These are phyloP conservation scores for Curvularia sp. DNA, from an alignment of 2,329 filamentous ascomycete species.

Conservation along the genomic window DNA sequence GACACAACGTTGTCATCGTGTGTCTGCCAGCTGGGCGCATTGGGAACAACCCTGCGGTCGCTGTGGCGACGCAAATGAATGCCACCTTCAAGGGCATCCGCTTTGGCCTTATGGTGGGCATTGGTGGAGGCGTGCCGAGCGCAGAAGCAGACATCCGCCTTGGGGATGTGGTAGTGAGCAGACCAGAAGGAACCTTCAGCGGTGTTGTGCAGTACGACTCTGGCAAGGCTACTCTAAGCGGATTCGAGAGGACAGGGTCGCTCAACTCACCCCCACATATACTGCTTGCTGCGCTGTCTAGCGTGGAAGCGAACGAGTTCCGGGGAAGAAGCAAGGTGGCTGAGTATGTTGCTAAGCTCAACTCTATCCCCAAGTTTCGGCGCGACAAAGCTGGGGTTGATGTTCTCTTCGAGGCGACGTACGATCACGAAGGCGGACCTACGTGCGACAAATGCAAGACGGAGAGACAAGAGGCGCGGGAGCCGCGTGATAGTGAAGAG, in stretches of 20 bases:
- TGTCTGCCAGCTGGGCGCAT: constrained; percentile 36
- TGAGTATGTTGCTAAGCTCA: no score
- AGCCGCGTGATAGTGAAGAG: not conserved
- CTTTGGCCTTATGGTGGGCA: constrained; percentile 54
- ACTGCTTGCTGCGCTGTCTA: no score
- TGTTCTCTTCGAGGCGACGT: no score
- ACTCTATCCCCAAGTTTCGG: no score
- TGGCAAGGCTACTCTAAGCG: constrained; percentile 7
- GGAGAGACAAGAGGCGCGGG: not conserved
- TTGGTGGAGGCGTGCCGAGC: constrained; percentile 43
- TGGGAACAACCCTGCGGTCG: constrained; percentile 45
- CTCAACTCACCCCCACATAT: not conserved
- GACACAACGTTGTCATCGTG: constrained; percentile 46
- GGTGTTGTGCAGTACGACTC: constrained; percentile 3
- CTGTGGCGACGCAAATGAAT: constrained; percentile 36
- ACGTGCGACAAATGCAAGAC: no score
- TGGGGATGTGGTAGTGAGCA: constrained; percentile 16
- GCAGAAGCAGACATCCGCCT: constrained; percentile 15
- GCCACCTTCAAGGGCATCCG: constrained; percentile 41
- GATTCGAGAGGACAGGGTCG: no score
- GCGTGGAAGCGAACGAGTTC: no score
- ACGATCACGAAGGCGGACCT: no score
- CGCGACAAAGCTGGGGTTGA: no score
- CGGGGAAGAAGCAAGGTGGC: no score
- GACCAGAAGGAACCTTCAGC: not conserved